Base-by-base conservation (phyloP, 1,139 yeast genomes). In the Sugiyamaella paludigena region DNA sequence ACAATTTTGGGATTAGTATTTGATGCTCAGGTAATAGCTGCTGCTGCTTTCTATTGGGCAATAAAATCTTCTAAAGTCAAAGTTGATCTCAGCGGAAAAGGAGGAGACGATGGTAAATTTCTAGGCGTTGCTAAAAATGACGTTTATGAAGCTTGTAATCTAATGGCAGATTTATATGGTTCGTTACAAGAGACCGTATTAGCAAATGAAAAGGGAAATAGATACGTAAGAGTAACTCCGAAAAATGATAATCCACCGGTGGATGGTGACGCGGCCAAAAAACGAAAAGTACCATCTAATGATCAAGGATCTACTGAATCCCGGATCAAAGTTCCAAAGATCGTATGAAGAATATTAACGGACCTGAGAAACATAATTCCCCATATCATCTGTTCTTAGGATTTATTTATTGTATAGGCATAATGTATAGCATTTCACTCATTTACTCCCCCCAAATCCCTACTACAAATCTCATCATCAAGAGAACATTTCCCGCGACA, bases 21-120 rank as follows among this genome's bases (percentile, higher is more conserved):
- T 48, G 58, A 64, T 12, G 57, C 70, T 4, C 53, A 58, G 16
- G 59, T 58, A 7, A 60, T 72, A 9, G 73, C 74, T 0, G 70
- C 67, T 0, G 71, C 72, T 0, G 71, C 74, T 3, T 54, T 72
- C 15, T 68, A 67, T 52, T 71, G 68, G 65, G 72, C 73, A 4
- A 45, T 64, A 7, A 56, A 58, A 36, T 49, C 58, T 36, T 47
- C 59, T 15, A 47, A 53, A 36, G 38, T 54, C 44, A 44, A 51
- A 43, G 24, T 53, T 34, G 45, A 40, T 40, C 12, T 48, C 45
- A 28, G 51, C 4, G 55, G 49, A 4, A 43, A 49, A 24, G 32
- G 28, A 7, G 32, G 27, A 7, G 54, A 56, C 24, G 68, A 71
- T 70, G 67, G 62, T 56, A 58, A 57, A 12, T 40, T 45, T 10